Evolutionary conservation across 2,329 filamentous ascomycete genomes (phyloP).

Genomic region (Colletotrichum limetticola): DNA sequence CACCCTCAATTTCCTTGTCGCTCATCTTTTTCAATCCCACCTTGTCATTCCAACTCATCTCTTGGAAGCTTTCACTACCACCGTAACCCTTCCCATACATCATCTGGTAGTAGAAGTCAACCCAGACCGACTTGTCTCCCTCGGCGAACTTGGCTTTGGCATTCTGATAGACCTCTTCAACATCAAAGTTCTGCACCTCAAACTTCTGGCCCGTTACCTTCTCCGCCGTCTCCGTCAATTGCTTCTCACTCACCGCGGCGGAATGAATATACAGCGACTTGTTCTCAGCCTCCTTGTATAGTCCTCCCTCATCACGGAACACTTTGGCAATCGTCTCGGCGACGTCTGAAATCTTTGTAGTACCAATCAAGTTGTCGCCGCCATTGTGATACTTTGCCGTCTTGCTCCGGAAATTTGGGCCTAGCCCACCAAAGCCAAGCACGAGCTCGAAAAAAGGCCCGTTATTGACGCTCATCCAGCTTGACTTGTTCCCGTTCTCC

Average conservation of each 20-base stretch:
- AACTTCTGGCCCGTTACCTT: constrained; percentile 31
- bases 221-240: constrained; percentile 52
- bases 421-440: constrained; percentile 26
- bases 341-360: constrained; percentile 57
- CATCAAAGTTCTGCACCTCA: neutral
- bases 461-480: constrained; percentile 52
- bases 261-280: constrained; percentile 62
- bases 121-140: constrained; percentile 8
- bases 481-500: constrained; percentile 29
- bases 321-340: constrained; percentile 59
- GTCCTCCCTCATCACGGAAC: constrained; percentile 45
- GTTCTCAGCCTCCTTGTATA: constrained; percentile 60
- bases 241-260: constrained; percentile 60
- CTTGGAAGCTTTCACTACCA: constrained; percentile 17
- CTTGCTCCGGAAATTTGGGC: constrained; percentile 25
- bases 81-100: constrained; percentile 28
- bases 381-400: constrained; percentile 58
- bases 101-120: constrained; percentile 17
- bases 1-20: neutral
- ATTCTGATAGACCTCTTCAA: constrained; percentile 2
- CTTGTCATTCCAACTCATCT: constrained; percentile 29
- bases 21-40: neutral
- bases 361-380: constrained; percentile 56
- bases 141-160: neutral
- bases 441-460: constrained; percentile 51